Base-by-base conservation (phyloP, 208 protist genomes). In the Wallacemonas sp. region DNA sequence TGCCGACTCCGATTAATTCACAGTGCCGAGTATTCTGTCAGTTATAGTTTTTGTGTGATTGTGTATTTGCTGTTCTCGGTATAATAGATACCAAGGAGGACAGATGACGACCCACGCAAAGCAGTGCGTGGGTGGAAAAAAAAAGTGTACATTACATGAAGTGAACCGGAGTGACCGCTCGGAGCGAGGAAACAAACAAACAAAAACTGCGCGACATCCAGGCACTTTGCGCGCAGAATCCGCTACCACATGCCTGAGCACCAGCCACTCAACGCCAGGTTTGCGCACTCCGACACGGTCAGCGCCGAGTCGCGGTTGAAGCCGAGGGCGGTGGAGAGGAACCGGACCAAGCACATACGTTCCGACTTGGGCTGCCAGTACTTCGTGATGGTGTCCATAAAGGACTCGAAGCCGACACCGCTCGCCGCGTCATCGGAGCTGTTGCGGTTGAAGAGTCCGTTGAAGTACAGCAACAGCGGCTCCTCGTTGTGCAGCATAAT, bases 401-500 rank as follows among this genome's bases (percentile, higher is more conserved):
- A 96, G 22, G 67, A 63, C 12, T 94, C 86, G 76, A 82, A 96
- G 26, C 72, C 80, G 18, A 89, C 70, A 54, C 89, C 81, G 26
- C 84, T 78, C 20, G 79, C 65, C 49, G 62, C 42, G 0, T 70
- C 71, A 22, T 71, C 72, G 29, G 77, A 74, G 36, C 71, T 84
- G 25, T 77, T 67, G 39, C 76, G 79, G 61, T 76, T 80, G 28
- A 96, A 88, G 3, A 91, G 57, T 4, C 87, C 79, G 55, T 94
- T 83, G 28, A 93, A 86, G 67, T 87, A 88, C 20, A 94, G 62
- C 32, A 92, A 54, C 31, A 96, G 61, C 12, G 82, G 76, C 65
- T 96, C 88, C 65, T 96, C 91, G 52, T 82, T 77, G 65, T 94
- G 91, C n/a, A 88, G 62, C 74, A 93, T 92, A 2, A 74, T 55